phyloP scores from a whole-genome alignment of 2,329 filamentous ascomycete genomes.

The Zasmidium cellare region DNA sequence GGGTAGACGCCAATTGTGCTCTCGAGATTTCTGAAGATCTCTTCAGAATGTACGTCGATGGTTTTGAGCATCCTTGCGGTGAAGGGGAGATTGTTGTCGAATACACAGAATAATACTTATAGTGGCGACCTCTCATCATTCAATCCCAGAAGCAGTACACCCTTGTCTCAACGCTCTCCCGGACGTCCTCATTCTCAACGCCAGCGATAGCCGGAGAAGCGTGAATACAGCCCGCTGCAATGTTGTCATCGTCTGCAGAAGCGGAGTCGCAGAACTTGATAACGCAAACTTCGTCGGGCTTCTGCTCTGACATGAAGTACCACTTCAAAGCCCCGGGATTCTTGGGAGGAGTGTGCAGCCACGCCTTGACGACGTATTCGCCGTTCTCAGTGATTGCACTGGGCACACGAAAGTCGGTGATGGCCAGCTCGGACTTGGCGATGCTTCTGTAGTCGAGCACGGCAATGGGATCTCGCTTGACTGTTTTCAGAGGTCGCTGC shows the following conservation, averaged over 20 bases:
- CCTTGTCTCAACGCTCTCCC: constrained; percentile 18
- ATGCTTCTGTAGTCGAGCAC: constrained; percentile 18
- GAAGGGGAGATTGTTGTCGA: constrained; percentile 11
- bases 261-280: constrained; percentile 22
- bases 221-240: constrained; percentile 18
- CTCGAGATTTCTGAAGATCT: constrained; percentile 11
- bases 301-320: constrained; percentile 22
- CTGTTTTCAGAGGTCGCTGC: constrained; percentile 18
- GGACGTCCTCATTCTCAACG: constrained; percentile 11
- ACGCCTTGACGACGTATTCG: constrained; percentile 18
- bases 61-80: constrained; percentile 10
- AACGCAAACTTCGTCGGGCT: constrained; percentile 18
- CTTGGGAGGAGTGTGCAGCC: constrained; percentile 11
- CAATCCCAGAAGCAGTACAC: constrained; percentile 22
- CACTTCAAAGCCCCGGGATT: constrained; percentile 16
- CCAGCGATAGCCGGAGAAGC: constrained; percentile 15
- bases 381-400: constrained; percentile 13
- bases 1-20: constrained; percentile 9
- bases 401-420: constrained; percentile 18
- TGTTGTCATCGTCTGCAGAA: constrained; percentile 6
- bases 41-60: constrained; percentile 6
- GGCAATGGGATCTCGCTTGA: constrained; percentile 22
- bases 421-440: constrained; percentile 13
- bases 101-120: constrained; percentile 3
- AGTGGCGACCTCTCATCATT: not conserved